A percentile compares a stretch with the other conserved stretches of the same genome.
phyloP scores from a whole-genome alignment of 352 stramenopile species.

The Blastocystis sp. region DNA sequence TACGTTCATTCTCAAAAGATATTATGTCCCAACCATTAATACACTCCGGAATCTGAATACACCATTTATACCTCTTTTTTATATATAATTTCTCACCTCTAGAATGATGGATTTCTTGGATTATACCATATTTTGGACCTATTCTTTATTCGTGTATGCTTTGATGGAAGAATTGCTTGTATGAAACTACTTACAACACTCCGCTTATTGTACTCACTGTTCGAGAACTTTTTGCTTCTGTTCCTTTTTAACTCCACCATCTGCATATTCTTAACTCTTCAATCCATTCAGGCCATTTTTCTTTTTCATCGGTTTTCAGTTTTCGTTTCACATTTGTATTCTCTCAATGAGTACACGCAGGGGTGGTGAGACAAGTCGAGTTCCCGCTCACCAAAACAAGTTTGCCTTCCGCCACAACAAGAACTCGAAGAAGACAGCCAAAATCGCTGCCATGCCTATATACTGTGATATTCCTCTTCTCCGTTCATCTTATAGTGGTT shows the following conservation, averaged over 20 bases:
- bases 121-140: neutral
- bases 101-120: neutral
- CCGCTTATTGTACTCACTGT: too few species aligned
- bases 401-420: slow-evolving; percentile 96
- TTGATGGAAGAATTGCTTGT: too few species aligned
- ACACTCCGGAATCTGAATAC: neutral
- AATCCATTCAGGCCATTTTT: too few species aligned
- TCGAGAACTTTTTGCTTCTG: too few species aligned
- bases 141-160: too few species aligned
- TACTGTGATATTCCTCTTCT: neutral
- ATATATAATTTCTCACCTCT: neutral
- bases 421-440: slow-evolving; percentile 84
- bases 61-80: neutral
- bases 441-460: slow-evolving; percentile 63
- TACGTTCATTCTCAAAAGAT: slow-evolving; percentile 49
- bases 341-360: slow-evolving; percentile 63
- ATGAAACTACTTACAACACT: too few species aligned
- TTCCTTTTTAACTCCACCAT: too few species aligned
- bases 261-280: too few species aligned
- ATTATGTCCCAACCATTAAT: neutral
- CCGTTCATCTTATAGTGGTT: slow-evolving; percentile 35
- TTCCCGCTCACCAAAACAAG: slow-evolving; percentile 90
- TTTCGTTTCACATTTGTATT: too few species aligned
- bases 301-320: too few species aligned
- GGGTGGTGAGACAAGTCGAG: slow-evolving; percentile 70